These are phyloP conservation scores for Xylariaceae sp. DNA, from an alignment of 2,329 filamentous ascomycete genomes.

Conservation along the genomic window DNA sequence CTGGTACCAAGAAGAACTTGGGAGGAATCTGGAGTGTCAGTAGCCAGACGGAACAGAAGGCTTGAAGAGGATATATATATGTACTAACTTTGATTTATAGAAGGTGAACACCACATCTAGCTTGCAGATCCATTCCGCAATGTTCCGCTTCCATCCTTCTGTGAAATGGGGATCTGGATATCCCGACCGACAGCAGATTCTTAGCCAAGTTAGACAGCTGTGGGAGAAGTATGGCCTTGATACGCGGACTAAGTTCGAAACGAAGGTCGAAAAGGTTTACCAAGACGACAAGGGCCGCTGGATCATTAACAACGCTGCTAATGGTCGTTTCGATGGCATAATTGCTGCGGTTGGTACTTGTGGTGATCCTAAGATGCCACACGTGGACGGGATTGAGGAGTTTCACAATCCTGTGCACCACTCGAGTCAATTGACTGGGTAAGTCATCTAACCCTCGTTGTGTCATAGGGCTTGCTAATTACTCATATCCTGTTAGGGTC, in stretches of 20 bases:
- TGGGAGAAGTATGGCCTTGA: slow-evolving; percentile 80
- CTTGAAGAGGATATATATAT: background rate
- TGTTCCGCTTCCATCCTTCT: slow-evolving; percentile 88
- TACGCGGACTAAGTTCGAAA: slow-evolving; percentile 74
- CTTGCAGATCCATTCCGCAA: slow-evolving; percentile 82
- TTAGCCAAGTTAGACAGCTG: slow-evolving; percentile 72
- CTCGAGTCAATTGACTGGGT: slow-evolving; percentile 74
- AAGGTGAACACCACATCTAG: slow-evolving; percentile 82
- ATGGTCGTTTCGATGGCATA: slow-evolving; percentile 79
- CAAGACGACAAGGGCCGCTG: slow-evolving; percentile 73
- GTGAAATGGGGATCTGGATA: slow-evolving; percentile 79
- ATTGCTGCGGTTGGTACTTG: slow-evolving; percentile 82
- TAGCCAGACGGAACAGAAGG: background rate
- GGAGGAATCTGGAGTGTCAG: slow-evolving; percentile 83
- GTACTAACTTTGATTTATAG: slow-evolving; percentile 46
- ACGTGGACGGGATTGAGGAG: slow-evolving; percentile 71
- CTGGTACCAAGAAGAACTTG: slow-evolving; percentile 67
- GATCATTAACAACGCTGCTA: slow-evolving; percentile 75
- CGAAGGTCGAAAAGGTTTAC: slow-evolving; percentile 71
- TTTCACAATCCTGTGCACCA: slow-evolving; percentile 79
- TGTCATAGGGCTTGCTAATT: fast-evolving
- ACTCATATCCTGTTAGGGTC: slow-evolving; percentile 54
- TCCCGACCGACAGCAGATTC: slow-evolving; percentile 76
- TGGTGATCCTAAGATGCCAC: slow-evolving; percentile 76
- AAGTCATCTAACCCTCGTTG: slow-evolving; percentile 20